These are phyloP conservation scores for Colletotrichum shisoi DNA, from an alignment of 2,329 filamentous ascomycete species.

Conservation along the genomic window DNA sequence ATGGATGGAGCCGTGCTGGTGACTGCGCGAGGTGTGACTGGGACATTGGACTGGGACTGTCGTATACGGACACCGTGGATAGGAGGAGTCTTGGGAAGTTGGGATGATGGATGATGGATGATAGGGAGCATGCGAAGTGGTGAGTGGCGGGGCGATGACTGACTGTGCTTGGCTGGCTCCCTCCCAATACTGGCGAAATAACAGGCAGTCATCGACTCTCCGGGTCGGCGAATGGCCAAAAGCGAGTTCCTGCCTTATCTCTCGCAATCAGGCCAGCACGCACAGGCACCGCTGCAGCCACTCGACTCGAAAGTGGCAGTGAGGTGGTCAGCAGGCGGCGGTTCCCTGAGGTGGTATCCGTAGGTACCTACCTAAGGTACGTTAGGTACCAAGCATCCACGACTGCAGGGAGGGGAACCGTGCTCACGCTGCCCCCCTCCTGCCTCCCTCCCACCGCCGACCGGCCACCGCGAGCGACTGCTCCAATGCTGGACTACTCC, in stretches of 20 bases:
- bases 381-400: background rate
- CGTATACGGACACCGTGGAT: background rate
- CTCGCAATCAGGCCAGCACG: slow-evolving; percentile 6
- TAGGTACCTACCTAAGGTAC: background rate
- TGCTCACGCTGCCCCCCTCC: slow-evolving; percentile 4
- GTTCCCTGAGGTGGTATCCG: background rate
- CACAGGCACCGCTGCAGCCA: background rate
- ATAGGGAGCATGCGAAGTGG: background rate
- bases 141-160: background rate
- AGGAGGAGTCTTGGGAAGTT: slow-evolving; percentile 5
- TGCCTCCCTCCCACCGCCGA: slow-evolving; percentile 1
- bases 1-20: slow-evolving; percentile 29
- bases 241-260: slow-evolving; percentile 13
- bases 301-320: slow-evolving; percentile 3
- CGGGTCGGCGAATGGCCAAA: background rate
- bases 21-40: slow-evolving; percentile 2
- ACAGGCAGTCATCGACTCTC: background rate
- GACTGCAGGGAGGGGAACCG: background rate
- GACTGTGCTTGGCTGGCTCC: background rate
- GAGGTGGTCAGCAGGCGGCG: background rate
- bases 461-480: too few relatives aligned
- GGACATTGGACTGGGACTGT: slow-evolving; percentile 6
- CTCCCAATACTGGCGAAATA: background rate
- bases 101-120: background rate
- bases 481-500: background rate